phyloP scores from a whole-genome alignment of 202 grass and related monocot genomes.

The Schoenoplectus triqueter region DNA sequence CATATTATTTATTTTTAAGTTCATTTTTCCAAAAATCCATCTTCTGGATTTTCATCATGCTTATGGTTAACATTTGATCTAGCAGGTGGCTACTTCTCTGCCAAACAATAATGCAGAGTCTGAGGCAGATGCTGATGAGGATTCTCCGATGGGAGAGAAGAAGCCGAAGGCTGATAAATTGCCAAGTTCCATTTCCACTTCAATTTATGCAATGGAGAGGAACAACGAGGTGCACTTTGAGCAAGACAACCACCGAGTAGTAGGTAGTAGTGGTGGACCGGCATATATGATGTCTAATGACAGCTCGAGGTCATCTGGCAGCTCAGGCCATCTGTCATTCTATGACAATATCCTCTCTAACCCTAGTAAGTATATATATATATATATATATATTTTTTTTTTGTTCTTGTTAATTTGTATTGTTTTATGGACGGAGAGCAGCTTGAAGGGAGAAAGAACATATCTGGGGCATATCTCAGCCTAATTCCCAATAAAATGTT shows the following conservation, averaged over 20 bases:
- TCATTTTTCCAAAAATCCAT: background rate
- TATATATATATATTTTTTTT: conserved; percentile 1
- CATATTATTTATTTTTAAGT: background rate
- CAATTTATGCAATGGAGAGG: conserved; percentile 37
- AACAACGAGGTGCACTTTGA: conserved; percentile 57
- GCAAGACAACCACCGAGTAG: conserved; percentile 42
- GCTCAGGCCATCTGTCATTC: conserved; percentile 68
- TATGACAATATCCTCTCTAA: conserved; percentile 74
- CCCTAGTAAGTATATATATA: conserved; percentile 58
- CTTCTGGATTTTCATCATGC: background rate
- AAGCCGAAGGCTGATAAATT: conserved; percentile 68
- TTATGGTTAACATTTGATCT: conserved; percentile 8
- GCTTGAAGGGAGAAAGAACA: background rate
- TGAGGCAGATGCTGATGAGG: conserved; percentile 67
- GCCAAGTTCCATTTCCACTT: conserved; percentile 38
- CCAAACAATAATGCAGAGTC: conserved; percentile 65
- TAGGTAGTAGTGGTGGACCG: conserved; percentile 28
- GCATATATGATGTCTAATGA: conserved; percentile 55
- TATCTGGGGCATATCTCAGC: background rate
- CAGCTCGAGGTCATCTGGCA: conserved; percentile 56
- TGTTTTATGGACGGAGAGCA: background rate
- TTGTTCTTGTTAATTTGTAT: background rate
- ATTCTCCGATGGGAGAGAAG: conserved; percentile 76
- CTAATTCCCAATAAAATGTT: background rate
- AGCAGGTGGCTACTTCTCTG: conserved; percentile 48